Conservation (phyloP, 2,329 filamentous ascomycete species). For the Phaeosphaeriaceae sp. region DNA sequence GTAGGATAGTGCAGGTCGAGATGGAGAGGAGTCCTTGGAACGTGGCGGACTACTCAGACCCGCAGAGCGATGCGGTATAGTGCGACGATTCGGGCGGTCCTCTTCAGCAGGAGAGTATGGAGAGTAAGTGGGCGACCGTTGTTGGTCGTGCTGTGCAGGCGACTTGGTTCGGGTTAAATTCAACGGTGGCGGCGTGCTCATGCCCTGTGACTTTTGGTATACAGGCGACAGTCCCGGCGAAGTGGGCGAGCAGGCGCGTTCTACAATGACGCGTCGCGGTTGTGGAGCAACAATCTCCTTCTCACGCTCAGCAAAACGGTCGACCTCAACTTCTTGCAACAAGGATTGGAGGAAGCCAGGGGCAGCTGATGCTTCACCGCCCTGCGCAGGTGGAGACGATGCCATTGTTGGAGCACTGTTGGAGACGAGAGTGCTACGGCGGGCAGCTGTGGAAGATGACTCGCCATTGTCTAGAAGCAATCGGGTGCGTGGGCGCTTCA, state of each 20-base stretch:
- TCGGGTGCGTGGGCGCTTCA: slow-evolving; percentile 86
- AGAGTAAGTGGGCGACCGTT: slow-evolving; percentile 76
- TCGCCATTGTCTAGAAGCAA: slow-evolving; percentile 64
- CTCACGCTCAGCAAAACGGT: slow-evolving; percentile 44
- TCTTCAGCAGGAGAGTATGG: slow-evolving; percentile 63
- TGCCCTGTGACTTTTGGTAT: slow-evolving; percentile 70
- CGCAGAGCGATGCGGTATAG: slow-evolving; percentile 35
- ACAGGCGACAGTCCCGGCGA: slow-evolving; percentile 75
- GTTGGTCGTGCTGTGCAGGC: slow-evolving; percentile 54
- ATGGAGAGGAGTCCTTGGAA: slow-evolving; percentile 72
- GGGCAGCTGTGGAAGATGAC: slow-evolving; percentile 42
- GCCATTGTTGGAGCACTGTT: slow-evolving; percentile 22
- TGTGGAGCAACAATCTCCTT: slow-evolving; percentile 46
- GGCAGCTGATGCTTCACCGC: slow-evolving; percentile 47
- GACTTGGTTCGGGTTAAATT: slow-evolving; percentile 67
- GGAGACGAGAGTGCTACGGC: slow-evolving; percentile 34
- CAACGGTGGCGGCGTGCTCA: slow-evolving; percentile 72
- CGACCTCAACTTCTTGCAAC: slow-evolving; percentile 81
- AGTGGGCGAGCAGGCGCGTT: slow-evolving; percentile 54
- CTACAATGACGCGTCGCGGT: slow-evolving; percentile 51
- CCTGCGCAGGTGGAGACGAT: slow-evolving; percentile 22
- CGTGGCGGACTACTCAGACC: slow-evolving; percentile 53
- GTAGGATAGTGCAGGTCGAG: slow-evolving; percentile 71
- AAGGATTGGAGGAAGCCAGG: slow-evolving; percentile 88
- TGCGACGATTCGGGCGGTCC: slow-evolving; percentile 47